Percentiles rank a stretch among this genome's conserved stretches.
Conservation (phyloP, 2,329 filamentous ascomycete genomes). For the Cylindrodendrum hubeiense region DNA sequence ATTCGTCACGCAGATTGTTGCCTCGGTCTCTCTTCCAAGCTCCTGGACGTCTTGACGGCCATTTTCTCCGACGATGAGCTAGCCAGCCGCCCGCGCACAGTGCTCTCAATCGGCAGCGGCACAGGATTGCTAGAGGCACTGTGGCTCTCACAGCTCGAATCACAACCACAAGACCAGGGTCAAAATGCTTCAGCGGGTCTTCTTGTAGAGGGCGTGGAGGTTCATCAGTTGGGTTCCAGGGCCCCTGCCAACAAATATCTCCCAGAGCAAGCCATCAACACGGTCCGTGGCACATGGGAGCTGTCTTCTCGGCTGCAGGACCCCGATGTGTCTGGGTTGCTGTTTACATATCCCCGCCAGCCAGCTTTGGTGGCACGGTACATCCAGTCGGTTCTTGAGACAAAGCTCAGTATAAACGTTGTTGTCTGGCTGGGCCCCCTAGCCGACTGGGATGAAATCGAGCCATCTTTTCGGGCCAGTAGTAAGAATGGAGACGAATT, state of each 20-base stretch:
- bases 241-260: conserved; percentile 42
- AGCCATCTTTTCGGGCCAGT: conserved; percentile 29
- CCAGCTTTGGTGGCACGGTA: conserved; percentile 45
- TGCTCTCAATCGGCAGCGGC: conserved; percentile 48
- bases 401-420: conserved; percentile 14
- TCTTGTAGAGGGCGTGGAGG: conserved; percentile 45
- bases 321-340: conserved; percentile 35
- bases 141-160: conserved; percentile 29
- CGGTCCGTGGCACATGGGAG: conserved; percentile 49
- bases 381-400: conserved; percentile 23
- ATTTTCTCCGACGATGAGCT: conserved; percentile 12
- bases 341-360: conserved; percentile 53
- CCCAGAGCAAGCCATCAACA: conserved; percentile 41
- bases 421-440: conserved; percentile 44
- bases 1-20: conserved; percentile 46
- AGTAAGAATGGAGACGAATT: conserved; percentile 13
- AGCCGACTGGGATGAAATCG: conserved; percentile 43
- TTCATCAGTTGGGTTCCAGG: conserved; percentile 32
- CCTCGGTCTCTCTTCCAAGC: conserved; percentile 42
- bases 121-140: conserved; percentile 47
- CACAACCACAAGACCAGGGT: background rate
- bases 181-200: conserved; percentile 1
- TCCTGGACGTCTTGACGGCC: conserved; percentile 35
- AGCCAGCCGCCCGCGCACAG: conserved; percentile 17
- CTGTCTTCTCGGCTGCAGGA: conserved; percentile 42